These are phyloP conservation scores for Alternaria dauci DNA, from an alignment of 2,329 filamentous ascomycete genomes.

Conservation along the genomic window DNA sequence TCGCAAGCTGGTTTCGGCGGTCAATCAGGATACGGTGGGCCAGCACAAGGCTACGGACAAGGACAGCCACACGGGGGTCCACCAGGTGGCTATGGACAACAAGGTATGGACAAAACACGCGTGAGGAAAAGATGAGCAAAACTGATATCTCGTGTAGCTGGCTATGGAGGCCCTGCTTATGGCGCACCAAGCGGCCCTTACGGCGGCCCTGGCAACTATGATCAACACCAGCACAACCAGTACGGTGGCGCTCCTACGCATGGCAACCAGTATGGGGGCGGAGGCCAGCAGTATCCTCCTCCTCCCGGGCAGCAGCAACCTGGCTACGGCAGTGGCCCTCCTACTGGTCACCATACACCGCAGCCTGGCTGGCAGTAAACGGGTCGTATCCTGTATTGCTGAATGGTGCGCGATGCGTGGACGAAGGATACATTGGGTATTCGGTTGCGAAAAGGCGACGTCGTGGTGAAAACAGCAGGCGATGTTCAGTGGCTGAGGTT, in stretches of 20 bases:
- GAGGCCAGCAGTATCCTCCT: conserved; percentile 29
- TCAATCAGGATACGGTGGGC: conserved; percentile 30
- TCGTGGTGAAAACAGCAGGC: background rate
- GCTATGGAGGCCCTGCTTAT: conserved; percentile 44
- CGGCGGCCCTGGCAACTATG: conserved; percentile 40
- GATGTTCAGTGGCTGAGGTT: background rate
- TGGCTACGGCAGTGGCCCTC: conserved; percentile 23
- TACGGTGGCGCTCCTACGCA: conserved; percentile 26
- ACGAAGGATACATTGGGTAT: background rate
- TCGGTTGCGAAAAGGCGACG: background rate
- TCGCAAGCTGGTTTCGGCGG: conserved; percentile 36
- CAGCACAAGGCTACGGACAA: conserved; percentile 13
- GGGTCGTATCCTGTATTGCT: background rate
- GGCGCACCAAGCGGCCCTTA: conserved; percentile 32
- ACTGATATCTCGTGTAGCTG: conserved; percentile 28
- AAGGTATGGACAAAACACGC: conserved; percentile 19
- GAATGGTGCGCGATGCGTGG: background rate
- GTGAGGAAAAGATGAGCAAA: background rate
- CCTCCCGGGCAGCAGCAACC: conserved; percentile 20
- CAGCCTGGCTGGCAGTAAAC: conserved; percentile 39
- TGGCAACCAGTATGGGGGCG: conserved; percentile 22
- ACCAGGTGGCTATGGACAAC: conserved; percentile 36
- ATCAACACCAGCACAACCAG: conserved; percentile 44
- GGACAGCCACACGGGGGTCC: conserved; percentile 14
- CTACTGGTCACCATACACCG: conserved; percentile 18